Evolutionary conservation across 1,139 yeast species (phyloP).

Genomic region (Saccharomyces pastorianus): DNA sequence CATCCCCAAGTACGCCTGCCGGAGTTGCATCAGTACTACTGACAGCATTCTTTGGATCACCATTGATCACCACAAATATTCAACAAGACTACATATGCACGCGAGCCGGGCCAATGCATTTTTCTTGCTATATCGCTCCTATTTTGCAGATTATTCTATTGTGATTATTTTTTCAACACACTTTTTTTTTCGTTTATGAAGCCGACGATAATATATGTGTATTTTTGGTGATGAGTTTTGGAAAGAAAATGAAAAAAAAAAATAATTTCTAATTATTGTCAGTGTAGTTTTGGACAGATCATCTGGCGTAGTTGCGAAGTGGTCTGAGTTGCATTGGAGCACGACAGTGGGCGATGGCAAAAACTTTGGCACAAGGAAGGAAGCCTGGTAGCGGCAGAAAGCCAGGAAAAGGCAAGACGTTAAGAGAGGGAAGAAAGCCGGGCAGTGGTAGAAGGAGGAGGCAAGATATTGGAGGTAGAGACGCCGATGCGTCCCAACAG

Average conservation of each 20-base stretch:
- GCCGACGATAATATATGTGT: neutral
- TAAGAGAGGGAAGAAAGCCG: constrained; percentile 36
- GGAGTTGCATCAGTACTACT: neutral
- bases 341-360: constrained; percentile 28
- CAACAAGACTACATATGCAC: neutral
- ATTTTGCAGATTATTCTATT: neutral
- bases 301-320: neutral
- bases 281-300: neutral
- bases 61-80: neutral
- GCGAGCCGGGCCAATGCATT: neutral
- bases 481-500: constrained; percentile 1
- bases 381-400: constrained; percentile 36
- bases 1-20: neutral
- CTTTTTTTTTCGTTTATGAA: constrained; percentile 1
- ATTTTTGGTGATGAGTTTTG: neutral
- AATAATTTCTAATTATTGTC: neutral
- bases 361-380: constrained; percentile 35
- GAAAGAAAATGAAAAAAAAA: neutral
- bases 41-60: neutral
- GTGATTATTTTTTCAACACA: neutral
- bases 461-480: constrained; percentile 1
- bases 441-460: constrained; percentile 35
- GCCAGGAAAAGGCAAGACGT: constrained; percentile 35
- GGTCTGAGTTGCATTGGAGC: neutral
- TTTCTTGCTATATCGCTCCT: neutral